These are phyloP conservation scores for Gamarada debralockiae DNA, from an alignment of 495 filamentous ascomycete genomes.

Conservation along the genomic window DNA sequence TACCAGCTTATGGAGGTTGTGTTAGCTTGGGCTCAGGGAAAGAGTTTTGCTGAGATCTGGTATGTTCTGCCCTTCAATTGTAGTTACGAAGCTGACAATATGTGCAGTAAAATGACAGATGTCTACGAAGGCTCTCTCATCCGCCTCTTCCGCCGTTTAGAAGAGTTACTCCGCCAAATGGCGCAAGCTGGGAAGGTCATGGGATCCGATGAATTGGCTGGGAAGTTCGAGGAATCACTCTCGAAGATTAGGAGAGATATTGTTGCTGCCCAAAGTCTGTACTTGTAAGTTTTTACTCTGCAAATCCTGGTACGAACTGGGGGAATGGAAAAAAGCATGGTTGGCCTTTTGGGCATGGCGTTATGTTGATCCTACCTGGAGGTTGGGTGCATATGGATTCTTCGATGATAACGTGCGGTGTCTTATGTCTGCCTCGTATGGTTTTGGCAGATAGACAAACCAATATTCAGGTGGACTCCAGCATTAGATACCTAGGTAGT, in stretches of 20 bases:
- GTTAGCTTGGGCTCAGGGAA: slow-evolving; percentile 88
- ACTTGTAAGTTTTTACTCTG: slow-evolving; percentile 53
- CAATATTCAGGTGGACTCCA: too few relatives aligned
- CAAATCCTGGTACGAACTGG: background rate
- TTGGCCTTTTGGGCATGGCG: slow-evolving; percentile 1
- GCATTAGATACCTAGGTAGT: too few relatives aligned
- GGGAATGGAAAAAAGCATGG: background rate
- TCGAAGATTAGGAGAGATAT: slow-evolving; percentile 85
- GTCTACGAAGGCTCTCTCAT: slow-evolving; percentile 96
- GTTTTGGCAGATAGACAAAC: too few relatives aligned
- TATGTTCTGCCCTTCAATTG: slow-evolving; percentile 40
- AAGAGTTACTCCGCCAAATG: slow-evolving; percentile 96
- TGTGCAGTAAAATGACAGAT: slow-evolving; percentile 88
- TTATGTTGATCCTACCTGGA: background rate
- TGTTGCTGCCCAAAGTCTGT: slow-evolving; percentile 88
- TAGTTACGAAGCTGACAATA: slow-evolving; percentile 20
- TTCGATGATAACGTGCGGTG: too few relatives aligned
- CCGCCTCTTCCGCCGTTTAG: slow-evolving; percentile 88
- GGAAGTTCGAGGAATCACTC: slow-evolving; percentile 82
- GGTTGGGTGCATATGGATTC: too few relatives aligned
- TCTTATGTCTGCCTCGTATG: too few relatives aligned
- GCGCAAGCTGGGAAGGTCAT: slow-evolving; percentile 96
- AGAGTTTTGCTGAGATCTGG: slow-evolving; percentile 93
- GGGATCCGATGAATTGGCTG: slow-evolving; percentile 89
- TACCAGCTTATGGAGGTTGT: slow-evolving; percentile 95